phyloP scores from a whole-genome alignment of 192 early-diverging fungal genomes.

The Pilaira anomala region DNA sequence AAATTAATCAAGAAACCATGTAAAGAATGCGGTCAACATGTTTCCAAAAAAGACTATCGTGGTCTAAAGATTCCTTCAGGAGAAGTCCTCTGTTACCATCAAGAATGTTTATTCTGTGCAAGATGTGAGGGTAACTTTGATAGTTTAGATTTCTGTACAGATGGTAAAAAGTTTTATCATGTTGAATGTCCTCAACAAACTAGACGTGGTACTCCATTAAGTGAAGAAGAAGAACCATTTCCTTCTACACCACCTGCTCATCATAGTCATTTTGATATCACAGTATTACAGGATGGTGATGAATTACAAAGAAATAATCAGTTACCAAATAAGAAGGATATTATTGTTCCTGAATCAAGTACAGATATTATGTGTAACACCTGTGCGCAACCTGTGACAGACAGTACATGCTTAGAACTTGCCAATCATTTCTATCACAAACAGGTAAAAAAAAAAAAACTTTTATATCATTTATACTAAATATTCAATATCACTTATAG shows the following conservation, averaged over 20 bases:
- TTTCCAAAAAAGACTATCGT: slow-evolving; percentile 13
- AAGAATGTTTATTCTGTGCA: slow-evolving; percentile 7
- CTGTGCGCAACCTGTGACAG: slow-evolving; percentile 4
- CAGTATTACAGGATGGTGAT: not conserved
- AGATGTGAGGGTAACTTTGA: not conserved
- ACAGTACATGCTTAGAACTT: slow-evolving; percentile 11
- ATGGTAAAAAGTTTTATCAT: slow-evolving; percentile 15
- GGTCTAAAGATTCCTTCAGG: not conserved
- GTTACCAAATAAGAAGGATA: not conserved
- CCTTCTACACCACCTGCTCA: not conserved
- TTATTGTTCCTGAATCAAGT: not conserved
- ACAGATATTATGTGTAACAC: not conserved
- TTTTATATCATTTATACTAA: not conserved
- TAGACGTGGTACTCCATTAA: not conserved
- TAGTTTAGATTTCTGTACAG: slow-evolving; percentile 11
- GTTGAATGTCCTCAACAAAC: not conserved
- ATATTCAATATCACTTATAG: slow-evolving; percentile 6
- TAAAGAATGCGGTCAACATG: slow-evolving; percentile 8
- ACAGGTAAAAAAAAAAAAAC: slow-evolving; percentile 5
- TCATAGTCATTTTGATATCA: slow-evolving; percentile 1
- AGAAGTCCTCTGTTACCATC: slow-evolving; percentile 1
- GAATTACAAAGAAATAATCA: not conserved
- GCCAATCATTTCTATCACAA: slow-evolving; percentile 9
- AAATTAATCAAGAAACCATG: slow-evolving; percentile 1
- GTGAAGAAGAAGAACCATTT: not conserved